Percentiles rank a stretch among this genome's conserved stretches.
Conservation (phyloP, 371 early-diverging fungal species). For the Capillidium rhysosporum region DNA sequence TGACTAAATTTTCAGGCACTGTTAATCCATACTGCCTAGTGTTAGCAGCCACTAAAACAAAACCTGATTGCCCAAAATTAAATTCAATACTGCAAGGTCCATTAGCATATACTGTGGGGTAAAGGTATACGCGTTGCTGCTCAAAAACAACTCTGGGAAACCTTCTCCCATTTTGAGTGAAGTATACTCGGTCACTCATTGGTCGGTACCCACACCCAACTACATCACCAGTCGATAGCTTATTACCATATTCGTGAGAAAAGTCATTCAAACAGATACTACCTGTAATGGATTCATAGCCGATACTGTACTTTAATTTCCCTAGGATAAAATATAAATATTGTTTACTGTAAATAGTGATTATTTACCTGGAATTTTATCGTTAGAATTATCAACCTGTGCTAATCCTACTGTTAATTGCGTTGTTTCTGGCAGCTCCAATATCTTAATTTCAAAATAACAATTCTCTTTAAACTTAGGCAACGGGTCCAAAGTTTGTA, state of each 20-base stretch:
- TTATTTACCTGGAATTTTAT: neutral
- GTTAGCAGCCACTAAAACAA: slow-evolving; percentile 54
- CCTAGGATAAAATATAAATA: neutral
- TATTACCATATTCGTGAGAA: slow-evolving; percentile 11
- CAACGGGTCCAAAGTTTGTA: neutral
- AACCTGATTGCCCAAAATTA: slow-evolving; percentile 22
- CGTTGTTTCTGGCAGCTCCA: slow-evolving; percentile 3
- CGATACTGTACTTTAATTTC: neutral
- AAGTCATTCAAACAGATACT: slow-evolving; percentile 18
- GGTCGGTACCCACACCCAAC: slow-evolving; percentile 21
- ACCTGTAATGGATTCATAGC: neutral
- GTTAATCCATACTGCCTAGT: slow-evolving; percentile 69
- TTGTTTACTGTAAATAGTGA: neutral
- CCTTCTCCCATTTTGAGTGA: slow-evolving; percentile 18
- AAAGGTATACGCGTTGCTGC: slow-evolving; percentile 9
- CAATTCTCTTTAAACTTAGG: neutral
- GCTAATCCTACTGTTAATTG: neutral
- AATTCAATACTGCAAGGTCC: slow-evolving; percentile 17
- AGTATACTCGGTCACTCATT: slow-evolving; percentile 17
- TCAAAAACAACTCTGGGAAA: slow-evolving; percentile 15
- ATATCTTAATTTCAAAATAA: slow-evolving; percentile 2
- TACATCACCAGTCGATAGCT: slow-evolving; percentile 13
- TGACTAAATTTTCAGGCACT: slow-evolving; percentile 37
- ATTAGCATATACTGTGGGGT: slow-evolving; percentile 17
- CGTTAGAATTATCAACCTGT: neutral